These are phyloP conservation scores for Boletus bicolor DNA, from an alignment of 768 basidiomycete species.

Conservation along the genomic window DNA sequence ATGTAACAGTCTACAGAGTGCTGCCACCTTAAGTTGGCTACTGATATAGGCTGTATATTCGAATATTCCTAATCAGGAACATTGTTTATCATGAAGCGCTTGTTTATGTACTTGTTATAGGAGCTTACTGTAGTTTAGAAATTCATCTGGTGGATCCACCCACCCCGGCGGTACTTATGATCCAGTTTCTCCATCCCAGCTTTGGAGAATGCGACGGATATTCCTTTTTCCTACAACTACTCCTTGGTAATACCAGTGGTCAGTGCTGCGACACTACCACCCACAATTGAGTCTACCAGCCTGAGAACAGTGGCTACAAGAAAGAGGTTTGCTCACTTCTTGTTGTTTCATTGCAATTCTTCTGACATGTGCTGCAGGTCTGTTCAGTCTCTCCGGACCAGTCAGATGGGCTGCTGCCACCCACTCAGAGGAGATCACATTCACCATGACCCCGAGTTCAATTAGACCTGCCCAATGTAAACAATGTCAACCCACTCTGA, in stretches of 20 bases:
- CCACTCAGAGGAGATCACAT: slow-evolving; percentile 40
- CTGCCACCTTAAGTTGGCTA: no score
- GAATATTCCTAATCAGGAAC: no score
- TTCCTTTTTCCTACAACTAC: no score
- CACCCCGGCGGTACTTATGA: no score
- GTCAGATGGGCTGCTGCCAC: slow-evolving; percentile 36
- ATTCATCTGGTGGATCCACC: no score
- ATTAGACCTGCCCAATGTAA: slow-evolving; percentile 47
- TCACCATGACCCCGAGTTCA: slow-evolving; percentile 35
- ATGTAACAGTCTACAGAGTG: no score
- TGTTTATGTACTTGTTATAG: no score
- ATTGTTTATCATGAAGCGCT: no score
- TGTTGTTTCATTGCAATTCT: neutral
- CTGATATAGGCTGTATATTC: no score
- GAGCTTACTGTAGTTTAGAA: no score
- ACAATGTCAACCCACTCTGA: slow-evolving; percentile 75
- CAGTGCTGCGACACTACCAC: slow-evolving; percentile 22
- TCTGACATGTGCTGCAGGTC: slow-evolving; percentile 37
- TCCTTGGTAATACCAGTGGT: slow-evolving; percentile 28
- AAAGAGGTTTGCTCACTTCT: slow-evolving; percentile 33
- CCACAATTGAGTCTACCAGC: slow-evolving; percentile 21
- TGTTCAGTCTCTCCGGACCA: slow-evolving; percentile 41
- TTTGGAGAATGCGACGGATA: no score
- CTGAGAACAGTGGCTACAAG: slow-evolving; percentile 39
- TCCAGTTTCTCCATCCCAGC: no score